A percentile compares a stretch with the other conserved stretches of the same genome.
Conservation (phyloP, 2,329 filamentous ascomycete genomes). For the Xylaria sp. region DNA sequence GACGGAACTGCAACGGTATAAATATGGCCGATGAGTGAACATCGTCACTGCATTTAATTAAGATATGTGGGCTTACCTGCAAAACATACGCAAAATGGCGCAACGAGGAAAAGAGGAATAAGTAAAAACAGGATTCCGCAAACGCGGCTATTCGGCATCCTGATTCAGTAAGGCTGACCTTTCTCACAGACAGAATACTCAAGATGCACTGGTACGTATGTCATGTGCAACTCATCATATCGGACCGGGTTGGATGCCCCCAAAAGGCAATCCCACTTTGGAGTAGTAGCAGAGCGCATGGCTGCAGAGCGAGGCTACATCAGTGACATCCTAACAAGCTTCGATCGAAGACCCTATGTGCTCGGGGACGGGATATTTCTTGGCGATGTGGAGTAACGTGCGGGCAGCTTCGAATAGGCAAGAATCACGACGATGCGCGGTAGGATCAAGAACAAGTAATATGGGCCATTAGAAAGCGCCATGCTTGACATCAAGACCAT, state of each 20-base stretch:
- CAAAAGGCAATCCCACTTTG: slow-evolving; percentile 9
- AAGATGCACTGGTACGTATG: neutral
- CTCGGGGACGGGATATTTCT: neutral
- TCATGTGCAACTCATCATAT: slow-evolving; percentile 26
- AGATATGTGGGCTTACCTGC: neutral
- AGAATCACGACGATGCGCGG: neutral
- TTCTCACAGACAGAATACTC: slow-evolving; percentile 1
- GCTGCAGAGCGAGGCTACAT: slow-evolving; percentile 15
- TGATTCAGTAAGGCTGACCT: slow-evolving; percentile 15
- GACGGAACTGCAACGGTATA: slow-evolving; percentile 2
- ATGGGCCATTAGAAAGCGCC: neutral
- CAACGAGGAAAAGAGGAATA: neutral
- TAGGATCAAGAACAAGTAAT: slow-evolving; percentile 3
- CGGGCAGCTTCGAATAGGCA: slow-evolving; percentile 2
- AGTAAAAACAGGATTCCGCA: neutral
- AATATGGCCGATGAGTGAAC: slow-evolving; percentile 8
- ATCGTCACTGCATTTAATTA: slow-evolving; percentile 10
- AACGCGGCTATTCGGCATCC: slow-evolving; percentile 14
- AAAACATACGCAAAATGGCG: slow-evolving; percentile 11
- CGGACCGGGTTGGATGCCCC: neutral
- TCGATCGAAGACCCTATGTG: neutral
- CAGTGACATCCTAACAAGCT: slow-evolving; percentile 4
- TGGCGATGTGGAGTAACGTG: neutral
- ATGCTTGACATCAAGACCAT: slow-evolving; percentile 3
- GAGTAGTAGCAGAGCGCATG: slow-evolving; percentile 7